Evolutionary conservation across 2,329 filamentous ascomycete species (phyloP).

Genomic region (Blumeriella jaapii): DNA sequence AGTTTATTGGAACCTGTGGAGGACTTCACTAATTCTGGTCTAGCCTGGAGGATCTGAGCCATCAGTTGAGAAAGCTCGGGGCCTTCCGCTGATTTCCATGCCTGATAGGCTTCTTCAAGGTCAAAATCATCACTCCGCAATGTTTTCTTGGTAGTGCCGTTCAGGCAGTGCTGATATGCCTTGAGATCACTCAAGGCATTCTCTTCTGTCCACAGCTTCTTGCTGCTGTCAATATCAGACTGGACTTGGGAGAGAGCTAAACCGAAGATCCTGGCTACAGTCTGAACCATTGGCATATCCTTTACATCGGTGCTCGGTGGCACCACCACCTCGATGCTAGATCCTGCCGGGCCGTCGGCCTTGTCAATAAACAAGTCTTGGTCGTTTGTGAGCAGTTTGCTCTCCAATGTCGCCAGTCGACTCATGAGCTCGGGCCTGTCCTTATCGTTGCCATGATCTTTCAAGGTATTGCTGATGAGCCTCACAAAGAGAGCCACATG

Average conservation of each 20-base stretch:
- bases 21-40: constrained; percentile 68
- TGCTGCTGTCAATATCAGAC: constrained; percentile 73
- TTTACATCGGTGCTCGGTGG: constrained; percentile 87
- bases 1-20: constrained; percentile 39
- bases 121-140: constrained; percentile 82
- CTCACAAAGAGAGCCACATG: constrained; percentile 93
- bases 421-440: constrained; percentile 76
- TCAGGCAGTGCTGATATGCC: constrained; percentile 81
- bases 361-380: constrained; percentile 66
- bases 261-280: constrained; percentile 78
- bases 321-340: constrained; percentile 68
- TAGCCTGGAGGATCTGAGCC: constrained; percentile 75
- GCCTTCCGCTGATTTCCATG: constrained; percentile 84
- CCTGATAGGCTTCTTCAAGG: constrained; percentile 72
- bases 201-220: constrained; percentile 77
- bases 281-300: constrained; percentile 89
- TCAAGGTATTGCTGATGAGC: constrained; percentile 67
- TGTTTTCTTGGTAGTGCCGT: constrained; percentile 63
- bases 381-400: constrained; percentile 86
- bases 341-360: constrained; percentile 44
- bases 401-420: constrained; percentile 72
- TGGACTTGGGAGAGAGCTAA: constrained; percentile 71
- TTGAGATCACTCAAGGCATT: constrained; percentile 87
- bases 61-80: constrained; percentile 89
- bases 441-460: constrained; percentile 72